A percentile compares a stretch with the other conserved stretches of the same genome.
Evolutionary conservation across 192 early-diverging fungal genomes (phyloP).

Genomic region (Dissophora ornata): DNA sequence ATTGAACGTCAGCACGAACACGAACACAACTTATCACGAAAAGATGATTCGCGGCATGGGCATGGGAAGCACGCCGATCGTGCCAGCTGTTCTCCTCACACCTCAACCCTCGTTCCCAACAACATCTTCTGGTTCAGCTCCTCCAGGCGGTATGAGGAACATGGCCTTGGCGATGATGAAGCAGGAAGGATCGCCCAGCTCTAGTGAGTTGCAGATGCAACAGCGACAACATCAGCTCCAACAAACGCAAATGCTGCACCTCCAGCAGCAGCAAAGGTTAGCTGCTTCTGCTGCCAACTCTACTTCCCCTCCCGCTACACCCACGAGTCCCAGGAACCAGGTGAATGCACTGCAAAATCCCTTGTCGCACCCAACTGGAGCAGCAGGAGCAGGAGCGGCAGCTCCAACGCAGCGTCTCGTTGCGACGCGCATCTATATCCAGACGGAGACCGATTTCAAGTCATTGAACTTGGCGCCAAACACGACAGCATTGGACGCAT

Average conservation of each 20-base stretch:
- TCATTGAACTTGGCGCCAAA: conserved; percentile 80
- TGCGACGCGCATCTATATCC: conserved; percentile 90
- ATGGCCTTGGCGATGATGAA: conserved; percentile 51
- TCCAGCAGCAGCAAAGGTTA: conserved; percentile 26
- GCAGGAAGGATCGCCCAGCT: conserved; percentile 26
- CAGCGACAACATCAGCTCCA: conserved; percentile 45
- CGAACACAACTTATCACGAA: conserved; percentile 33
- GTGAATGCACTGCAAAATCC: conserved; percentile 1
- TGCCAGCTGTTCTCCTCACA: conserved; percentile 36
- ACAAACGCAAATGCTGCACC: conserved; percentile 31
- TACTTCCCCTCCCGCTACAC: conserved; percentile 31
- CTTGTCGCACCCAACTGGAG: conserved; percentile 12
- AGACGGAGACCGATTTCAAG: conserved; percentile 80
- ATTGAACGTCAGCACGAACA: conserved; percentile 39
- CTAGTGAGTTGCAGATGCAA: conserved; percentile 41
- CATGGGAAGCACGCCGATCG: conserved; percentile 47
- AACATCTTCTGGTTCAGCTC: background rate
- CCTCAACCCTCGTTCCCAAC: conserved; percentile 44
- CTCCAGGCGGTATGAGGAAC: conserved; percentile 21
- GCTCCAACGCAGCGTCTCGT: conserved; percentile 54
- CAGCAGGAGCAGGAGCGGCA: conserved; percentile 1
- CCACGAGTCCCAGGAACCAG: conserved; percentile 11
- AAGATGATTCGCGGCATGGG: conserved; percentile 55
- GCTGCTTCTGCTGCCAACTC: background rate
- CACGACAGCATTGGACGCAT: conserved; percentile 77